Base-by-base conservation (phyloP, 495 filamentous ascomycete genomes). In the Neurospora sp. region DNA sequence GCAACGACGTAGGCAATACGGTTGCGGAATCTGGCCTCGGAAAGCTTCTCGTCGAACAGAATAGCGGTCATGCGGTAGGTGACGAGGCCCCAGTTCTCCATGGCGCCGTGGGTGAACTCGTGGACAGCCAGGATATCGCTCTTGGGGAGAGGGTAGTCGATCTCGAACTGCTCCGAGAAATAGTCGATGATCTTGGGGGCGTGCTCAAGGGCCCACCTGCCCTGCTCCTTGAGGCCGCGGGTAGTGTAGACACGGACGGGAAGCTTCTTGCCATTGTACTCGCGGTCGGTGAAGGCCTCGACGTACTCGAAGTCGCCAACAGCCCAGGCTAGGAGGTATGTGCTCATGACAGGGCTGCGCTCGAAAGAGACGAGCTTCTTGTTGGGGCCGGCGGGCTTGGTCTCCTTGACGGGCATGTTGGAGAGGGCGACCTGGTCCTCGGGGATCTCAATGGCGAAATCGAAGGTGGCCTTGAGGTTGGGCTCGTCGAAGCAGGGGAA, bases 401-500 rank as follows among this genome's bases (percentile, higher is more conserved):
- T 84, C 40, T 86, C 85, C 81, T 93, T 93, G 77, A 90, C 88
- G 3, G 94, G 93, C 93, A 98, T 97, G 82, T 99, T 99, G 82
- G 93, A 95, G 69, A 99, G 84, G 9, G 94, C 96, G 27, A 91
- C 89, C 79, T 94, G 90, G 74, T 92, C 92, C 20, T 92, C 90
- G 35, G 96, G 96, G 12, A 97, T 87, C 83, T 97, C 94, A 69
- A 99, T 92, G 76, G 91, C 86, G 72, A 99, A 92, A 81, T 97
- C 95, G 78, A 97, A 98, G 9, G 93, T 93, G 35, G 96, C 93
- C 83, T 99, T 99, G 69, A 98, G 86, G 77, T 96, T 98, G 22
- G 96, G 96, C 84, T 99, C 96, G 79, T 99, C 96, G 77, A 98
- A 98, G 85, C 96, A 98, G 61, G 96, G 96, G 81, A 99, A 96